A percentile compares a stretch with the other conserved stretches of the same genome.
Conservation (phyloP, 1,139 yeast species). For the Debaryomycetaceae sp. region DNA sequence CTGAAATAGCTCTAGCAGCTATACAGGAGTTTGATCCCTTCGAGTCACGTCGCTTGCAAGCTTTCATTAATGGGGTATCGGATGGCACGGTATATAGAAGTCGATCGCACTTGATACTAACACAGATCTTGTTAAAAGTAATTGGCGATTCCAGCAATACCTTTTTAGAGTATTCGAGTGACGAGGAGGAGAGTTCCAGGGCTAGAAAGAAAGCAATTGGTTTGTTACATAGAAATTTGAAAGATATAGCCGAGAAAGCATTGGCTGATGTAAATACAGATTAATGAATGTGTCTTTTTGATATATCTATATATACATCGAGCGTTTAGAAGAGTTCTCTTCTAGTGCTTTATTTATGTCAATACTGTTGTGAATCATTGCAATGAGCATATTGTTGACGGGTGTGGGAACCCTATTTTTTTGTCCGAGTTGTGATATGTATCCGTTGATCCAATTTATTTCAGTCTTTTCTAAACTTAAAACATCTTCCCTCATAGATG, state of each 20-base stretch:
- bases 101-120: constrained; percentile 25
- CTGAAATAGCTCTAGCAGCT: constrained; percentile 71
- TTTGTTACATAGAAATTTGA: constrained; percentile 21
- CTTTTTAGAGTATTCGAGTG: constrained; percentile 15
- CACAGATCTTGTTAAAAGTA: constrained; percentile 29
- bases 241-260: constrained; percentile 16
- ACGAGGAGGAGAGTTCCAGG: constrained; percentile 9
- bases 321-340: constrained; percentile 11
- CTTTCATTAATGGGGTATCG: constrained; percentile 34
- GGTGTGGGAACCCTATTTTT: constrained; percentile 38
- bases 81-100: constrained; percentile 43
- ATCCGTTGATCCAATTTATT: constrained; percentile 77
- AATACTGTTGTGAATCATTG: constrained; percentile 45
- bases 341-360: constrained; percentile 32
- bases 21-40: constrained; percentile 43
- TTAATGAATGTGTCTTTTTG: constrained; percentile 1
- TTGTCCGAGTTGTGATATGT: constrained; percentile 52
- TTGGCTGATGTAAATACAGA: constrained; percentile 4
- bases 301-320: constrained; percentile 2
- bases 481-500: constrained; percentile 88
- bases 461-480: constrained; percentile 62
- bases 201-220: constrained; percentile 18
- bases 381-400: constrained; percentile 45
- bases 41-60: constrained; percentile 26
- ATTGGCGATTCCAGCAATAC: constrained; percentile 17